phyloP scores from a whole-genome alignment of 1,284 basidiomycete genomes.

The Schizophyllum commune region DNA sequence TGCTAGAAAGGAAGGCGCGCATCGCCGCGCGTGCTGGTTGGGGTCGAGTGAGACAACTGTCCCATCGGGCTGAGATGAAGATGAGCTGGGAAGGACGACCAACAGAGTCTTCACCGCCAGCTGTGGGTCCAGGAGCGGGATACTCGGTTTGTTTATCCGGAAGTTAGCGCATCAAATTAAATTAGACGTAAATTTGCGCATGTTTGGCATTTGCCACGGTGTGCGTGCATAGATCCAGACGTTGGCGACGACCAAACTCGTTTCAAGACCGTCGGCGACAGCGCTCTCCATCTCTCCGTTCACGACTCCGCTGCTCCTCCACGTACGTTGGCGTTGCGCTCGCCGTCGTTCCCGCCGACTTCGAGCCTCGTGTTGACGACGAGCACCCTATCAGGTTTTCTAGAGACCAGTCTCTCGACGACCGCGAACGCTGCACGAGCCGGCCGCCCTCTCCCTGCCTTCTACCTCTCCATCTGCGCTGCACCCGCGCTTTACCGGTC shows the following conservation, averaged over 20 bases:
- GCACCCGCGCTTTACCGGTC: not conserved
- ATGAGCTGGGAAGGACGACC: no score
- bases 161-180: not conserved
- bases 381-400: not conserved
- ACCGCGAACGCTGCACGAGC: not conserved
- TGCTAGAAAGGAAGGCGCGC: not conserved
- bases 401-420: not conserved
- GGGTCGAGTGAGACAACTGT: no score
- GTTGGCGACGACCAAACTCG: conserved; percentile 29
- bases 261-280: conserved; percentile 28
- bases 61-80: no score
- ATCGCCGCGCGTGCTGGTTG: not conserved
- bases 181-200: conserved; percentile 3
- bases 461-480: not conserved
- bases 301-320: conserved; percentile 9
- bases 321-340: not conserved
- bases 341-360: not conserved
- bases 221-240: conserved; percentile 26
- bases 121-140: not conserved
- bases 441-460: not conserved
- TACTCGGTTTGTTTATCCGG: not conserved
- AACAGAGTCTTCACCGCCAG: not conserved
- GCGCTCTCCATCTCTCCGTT: conserved; percentile 19
- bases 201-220: conserved; percentile 13
- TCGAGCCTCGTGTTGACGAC: not conserved